Percentiles rank a stretch among this genome's conserved stretches.
These are phyloP conservation scores for Malus hybrid DNA, from an alignment of 331 rosid genomes.

Conservation along the genomic window DNA sequence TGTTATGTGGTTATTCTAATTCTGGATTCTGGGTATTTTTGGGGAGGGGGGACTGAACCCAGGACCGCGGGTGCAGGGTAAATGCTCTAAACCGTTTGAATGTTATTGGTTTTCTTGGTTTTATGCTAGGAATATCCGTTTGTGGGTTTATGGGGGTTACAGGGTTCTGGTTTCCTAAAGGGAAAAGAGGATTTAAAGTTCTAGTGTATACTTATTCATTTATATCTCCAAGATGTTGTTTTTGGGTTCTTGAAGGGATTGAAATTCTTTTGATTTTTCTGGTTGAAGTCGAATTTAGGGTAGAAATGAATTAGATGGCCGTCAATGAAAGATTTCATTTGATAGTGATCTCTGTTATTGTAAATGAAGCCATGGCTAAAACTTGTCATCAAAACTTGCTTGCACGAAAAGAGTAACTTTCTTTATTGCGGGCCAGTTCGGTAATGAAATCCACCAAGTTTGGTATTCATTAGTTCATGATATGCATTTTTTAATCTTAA, in stretches of 20 bases:
- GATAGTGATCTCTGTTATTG: background rate
- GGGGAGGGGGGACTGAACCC: too few species aligned
- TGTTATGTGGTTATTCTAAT: background rate
- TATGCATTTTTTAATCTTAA: background rate
- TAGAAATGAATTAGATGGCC: too few species aligned
- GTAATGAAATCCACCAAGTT: too few species aligned
- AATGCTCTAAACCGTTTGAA: too few species aligned
- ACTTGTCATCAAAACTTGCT: background rate
- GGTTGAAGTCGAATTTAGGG: background rate
- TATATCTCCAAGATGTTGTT: background rate
- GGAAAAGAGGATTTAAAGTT: background rate
- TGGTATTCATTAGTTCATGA: background rate
- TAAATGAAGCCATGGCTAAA: background rate
- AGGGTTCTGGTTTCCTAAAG: background rate
- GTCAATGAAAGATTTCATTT: background rate
- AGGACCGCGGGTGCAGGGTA: background rate
- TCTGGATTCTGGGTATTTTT: background rate
- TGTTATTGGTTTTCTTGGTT: background rate
- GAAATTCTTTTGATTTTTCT: background rate
- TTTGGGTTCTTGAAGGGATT: background rate
- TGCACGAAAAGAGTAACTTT: too few species aligned
- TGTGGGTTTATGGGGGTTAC: background rate
- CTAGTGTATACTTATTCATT: background rate
- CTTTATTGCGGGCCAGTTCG: too few species aligned
- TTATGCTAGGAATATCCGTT: background rate